These are phyloP conservation scores for Fagopyrum esculentum DNA, from an alignment of 148 eudicot genomes.

Conservation along the genomic window DNA sequence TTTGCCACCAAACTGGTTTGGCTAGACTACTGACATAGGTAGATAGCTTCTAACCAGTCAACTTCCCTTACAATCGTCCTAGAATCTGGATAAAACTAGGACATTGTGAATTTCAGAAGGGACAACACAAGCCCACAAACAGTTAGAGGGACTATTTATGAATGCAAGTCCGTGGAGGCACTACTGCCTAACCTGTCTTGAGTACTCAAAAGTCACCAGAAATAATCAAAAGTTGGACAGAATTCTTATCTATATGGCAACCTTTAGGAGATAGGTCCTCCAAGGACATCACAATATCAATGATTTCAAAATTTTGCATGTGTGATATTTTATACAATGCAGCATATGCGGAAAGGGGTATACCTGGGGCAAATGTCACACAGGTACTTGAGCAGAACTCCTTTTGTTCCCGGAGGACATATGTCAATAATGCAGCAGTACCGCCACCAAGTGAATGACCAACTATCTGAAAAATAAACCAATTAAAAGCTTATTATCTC, in stretches of 20 bases:
- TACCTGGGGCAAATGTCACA: conserved; percentile 89
- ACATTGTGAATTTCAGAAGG: no score
- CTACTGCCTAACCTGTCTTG: not conserved
- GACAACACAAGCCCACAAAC: not conserved
- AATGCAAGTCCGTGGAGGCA: not conserved
- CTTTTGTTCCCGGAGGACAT: conserved; percentile 81
- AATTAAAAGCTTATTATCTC: not conserved
- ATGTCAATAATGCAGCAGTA: conserved; percentile 92
- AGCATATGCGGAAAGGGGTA: conserved; percentile 9
- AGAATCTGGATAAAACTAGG: no score
- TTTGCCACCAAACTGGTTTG: no score
- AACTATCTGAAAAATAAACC: conserved; percentile 48
- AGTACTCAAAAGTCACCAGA: not conserved
- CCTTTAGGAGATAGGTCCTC: not conserved
- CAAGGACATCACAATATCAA: not conserved
- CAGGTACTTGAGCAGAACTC: conserved; percentile 61
- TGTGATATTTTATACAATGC: not conserved
- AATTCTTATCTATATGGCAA: not conserved
- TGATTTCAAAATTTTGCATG: not conserved
- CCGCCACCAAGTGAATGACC: conserved; percentile 99
- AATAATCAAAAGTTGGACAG: not conserved
- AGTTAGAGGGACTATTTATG: not conserved
- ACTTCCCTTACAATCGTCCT: no score
- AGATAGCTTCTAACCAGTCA: no score
- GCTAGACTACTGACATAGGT: no score